Evolutionary conservation across 2,329 filamentous ascomycete species (phyloP).

Genomic region (Colletotrichum paranaense): DNA sequence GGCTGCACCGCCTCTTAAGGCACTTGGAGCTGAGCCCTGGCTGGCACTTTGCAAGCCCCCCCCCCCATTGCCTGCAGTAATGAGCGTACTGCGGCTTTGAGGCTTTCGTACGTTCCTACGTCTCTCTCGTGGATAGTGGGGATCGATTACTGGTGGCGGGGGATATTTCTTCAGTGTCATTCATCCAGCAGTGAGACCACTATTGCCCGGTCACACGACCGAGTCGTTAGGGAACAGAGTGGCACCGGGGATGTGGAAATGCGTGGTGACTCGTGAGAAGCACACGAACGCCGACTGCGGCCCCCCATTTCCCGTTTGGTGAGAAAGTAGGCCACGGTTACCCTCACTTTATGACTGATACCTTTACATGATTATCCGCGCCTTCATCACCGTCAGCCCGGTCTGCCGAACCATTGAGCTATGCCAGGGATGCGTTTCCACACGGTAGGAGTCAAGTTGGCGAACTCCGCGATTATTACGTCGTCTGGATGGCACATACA

Average conservation of each 20-base stretch:
- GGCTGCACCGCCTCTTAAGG: not conserved
- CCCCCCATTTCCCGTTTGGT: not conserved
- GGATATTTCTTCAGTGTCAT: not conserved
- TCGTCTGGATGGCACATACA: not conserved
- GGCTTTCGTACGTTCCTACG: not conserved
- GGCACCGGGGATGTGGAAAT: not conserved
- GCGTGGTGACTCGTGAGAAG: not conserved
- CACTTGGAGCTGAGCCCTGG: not conserved
- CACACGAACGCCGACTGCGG: not conserved
- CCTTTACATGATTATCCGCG: not conserved
- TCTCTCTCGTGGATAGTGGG: not conserved
- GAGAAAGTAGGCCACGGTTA: not conserved
- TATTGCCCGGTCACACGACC: slow-evolving; percentile 15
- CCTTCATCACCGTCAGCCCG: not conserved
- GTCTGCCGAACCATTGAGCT: not conserved
- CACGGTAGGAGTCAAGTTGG: not conserved
- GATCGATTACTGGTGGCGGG: not conserved
- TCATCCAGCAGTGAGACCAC: not conserved
- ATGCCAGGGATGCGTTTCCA: not conserved
- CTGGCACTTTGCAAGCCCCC: not conserved
- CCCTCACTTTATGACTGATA: not conserved
- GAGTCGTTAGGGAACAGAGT: slow-evolving; percentile 1
- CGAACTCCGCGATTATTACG: not conserved
- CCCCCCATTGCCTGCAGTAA: not conserved
- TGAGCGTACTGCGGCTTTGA: not conserved